phyloP scores from a whole-genome alignment of 495 filamentous ascomycete species.

The Hypoxylon fuscum region DNA sequence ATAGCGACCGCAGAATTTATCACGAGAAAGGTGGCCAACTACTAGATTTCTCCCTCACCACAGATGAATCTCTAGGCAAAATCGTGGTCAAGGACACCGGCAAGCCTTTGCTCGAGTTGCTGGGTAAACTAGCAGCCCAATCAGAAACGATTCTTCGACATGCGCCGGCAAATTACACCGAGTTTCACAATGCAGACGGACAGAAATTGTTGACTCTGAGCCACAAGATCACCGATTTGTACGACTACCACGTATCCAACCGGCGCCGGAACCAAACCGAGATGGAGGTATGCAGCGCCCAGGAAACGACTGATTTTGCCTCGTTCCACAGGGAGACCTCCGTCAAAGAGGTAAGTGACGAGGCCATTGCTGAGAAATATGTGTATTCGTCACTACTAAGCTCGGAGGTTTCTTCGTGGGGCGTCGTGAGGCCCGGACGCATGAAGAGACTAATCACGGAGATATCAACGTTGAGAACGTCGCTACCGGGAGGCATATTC shows the following conservation, averaged over 20 bases:
- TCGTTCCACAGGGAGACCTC: constrained; percentile 52
- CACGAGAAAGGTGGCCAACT: constrained; percentile 20
- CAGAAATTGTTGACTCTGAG: constrained; percentile 19
- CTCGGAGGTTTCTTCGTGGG: neutral
- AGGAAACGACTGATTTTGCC: constrained; percentile 11
- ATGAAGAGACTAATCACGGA: constrained; percentile 64
- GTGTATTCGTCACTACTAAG: constrained; percentile 14
- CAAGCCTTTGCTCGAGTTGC: constrained; percentile 20
- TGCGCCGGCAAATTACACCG: constrained; percentile 1
- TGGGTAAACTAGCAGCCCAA: constrained; percentile 22
- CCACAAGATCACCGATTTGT: constrained; percentile 16
- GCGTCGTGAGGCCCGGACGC: constrained; percentile 41
- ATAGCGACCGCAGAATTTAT: constrained; percentile 34
- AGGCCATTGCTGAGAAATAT: constrained; percentile 42
- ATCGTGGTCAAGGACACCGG: constrained; percentile 24
- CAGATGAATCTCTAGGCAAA: neutral
- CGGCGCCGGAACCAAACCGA: constrained; percentile 9
- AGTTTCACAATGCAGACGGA: constrained; percentile 23
- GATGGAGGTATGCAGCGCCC: constrained; percentile 11
- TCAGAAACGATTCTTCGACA: constrained; percentile 27
- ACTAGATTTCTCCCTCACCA: constrained; percentile 7
- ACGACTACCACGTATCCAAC: neutral
- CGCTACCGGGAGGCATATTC: constrained; percentile 67
- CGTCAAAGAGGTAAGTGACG: constrained; percentile 50
- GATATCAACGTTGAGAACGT: constrained; percentile 57